Percentiles rank a stretch among this genome's conserved stretches.
phyloP scores from a whole-genome alignment of 2,329 filamentous ascomycete genomes.

The Colletotrichum lupini region DNA sequence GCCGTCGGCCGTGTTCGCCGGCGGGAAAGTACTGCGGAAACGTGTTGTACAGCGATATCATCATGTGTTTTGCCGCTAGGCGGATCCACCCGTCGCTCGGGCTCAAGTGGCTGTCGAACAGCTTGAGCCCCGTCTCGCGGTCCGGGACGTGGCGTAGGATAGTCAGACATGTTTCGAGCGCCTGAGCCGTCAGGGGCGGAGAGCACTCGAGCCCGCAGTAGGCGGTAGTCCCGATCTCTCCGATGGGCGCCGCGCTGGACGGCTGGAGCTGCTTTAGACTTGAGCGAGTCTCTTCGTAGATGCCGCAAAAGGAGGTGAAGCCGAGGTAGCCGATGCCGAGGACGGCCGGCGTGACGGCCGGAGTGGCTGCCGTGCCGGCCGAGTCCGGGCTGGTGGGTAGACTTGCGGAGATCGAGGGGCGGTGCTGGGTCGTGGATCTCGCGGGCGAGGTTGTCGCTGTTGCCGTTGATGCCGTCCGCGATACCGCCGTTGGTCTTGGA shows the following conservation, averaged over 20 bases:
- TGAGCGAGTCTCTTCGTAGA: conserved; percentile 54
- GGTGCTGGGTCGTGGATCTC: conserved; percentile 29
- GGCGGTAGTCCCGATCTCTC: conserved; percentile 20
- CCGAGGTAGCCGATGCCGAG: conserved; percentile 53
- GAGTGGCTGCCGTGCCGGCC: conserved; percentile 5
- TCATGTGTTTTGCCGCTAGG: conserved; percentile 41
- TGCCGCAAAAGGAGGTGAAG: conserved; percentile 55
- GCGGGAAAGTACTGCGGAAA: conserved; percentile 40
- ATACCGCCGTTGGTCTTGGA: neutral
- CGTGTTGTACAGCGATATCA: conserved; percentile 45
- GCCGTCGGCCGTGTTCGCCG: conserved; percentile 37
- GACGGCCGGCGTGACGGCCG: conserved; percentile 20
- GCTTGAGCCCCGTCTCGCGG: conserved; percentile 37
- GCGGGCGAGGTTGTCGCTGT: neutral
- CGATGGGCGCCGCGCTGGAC: conserved; percentile 7
- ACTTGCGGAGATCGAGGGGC: conserved; percentile 6
- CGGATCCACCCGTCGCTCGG: conserved; percentile 47
- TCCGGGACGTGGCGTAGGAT: conserved; percentile 51
- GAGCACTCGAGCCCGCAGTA: conserved; percentile 22
- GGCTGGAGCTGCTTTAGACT: conserved; percentile 48
- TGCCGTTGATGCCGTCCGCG: conserved; percentile 5
- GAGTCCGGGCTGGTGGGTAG: conserved; percentile 32
- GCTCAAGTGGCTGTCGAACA: conserved; percentile 37
- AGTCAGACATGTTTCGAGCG: conserved; percentile 49
- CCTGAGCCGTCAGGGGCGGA: conserved; percentile 24